Percentiles rank a stretch among this genome's conserved stretches.
phyloP scores from a whole-genome alignment of 495 filamentous ascomycete species.

The Aspergillus coremiiformis region DNA sequence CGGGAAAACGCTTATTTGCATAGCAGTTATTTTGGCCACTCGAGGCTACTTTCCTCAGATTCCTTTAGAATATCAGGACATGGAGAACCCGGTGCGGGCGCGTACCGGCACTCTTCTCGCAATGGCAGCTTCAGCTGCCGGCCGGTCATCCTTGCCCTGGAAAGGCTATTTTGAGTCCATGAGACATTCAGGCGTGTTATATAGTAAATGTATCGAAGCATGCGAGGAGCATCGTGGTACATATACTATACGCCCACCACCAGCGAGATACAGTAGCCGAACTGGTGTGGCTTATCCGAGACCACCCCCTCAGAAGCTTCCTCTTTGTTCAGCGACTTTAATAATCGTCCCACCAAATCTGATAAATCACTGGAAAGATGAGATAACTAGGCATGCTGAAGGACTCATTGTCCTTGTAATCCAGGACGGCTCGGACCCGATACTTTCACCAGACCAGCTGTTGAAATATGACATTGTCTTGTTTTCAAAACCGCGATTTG shows the following conservation, averaged over 20 bases:
- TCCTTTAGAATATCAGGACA: slow-evolving; percentile 52
- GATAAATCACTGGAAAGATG: slow-evolving; percentile 48
- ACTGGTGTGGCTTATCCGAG: slow-evolving; percentile 34
- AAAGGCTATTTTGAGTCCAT: slow-evolving; percentile 46
- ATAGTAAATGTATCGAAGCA: slow-evolving; percentile 45
- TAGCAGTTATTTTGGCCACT: slow-evolving; percentile 77
- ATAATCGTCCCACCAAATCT: slow-evolving; percentile 49
- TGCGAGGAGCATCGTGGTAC: slow-evolving; percentile 46
- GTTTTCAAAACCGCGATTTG: slow-evolving; percentile 68
- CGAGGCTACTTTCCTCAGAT: slow-evolving; percentile 58
- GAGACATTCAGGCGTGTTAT: slow-evolving; percentile 24
- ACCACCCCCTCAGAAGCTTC: slow-evolving; percentile 44
- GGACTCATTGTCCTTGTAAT: slow-evolving; percentile 59
- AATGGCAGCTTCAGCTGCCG: slow-evolving; percentile 66
- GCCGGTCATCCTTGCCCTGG: slow-evolving; percentile 62
- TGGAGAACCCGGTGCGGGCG: slow-evolving; percentile 32
- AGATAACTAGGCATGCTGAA: slow-evolving; percentile 61
- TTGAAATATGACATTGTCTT: slow-evolving; percentile 70
- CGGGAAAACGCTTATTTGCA: slow-evolving; percentile 84
- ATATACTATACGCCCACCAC: slow-evolving; percentile 47
- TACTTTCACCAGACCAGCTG: slow-evolving; percentile 55
- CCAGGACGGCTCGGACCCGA: slow-evolving; percentile 36
- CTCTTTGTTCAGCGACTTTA: slow-evolving; percentile 57
- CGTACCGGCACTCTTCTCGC: slow-evolving; percentile 49
- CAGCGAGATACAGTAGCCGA: slow-evolving; percentile 37